phyloP scores from a whole-genome alignment of 2,329 filamentous ascomycete species.

The Aspergillus sp. region DNA sequence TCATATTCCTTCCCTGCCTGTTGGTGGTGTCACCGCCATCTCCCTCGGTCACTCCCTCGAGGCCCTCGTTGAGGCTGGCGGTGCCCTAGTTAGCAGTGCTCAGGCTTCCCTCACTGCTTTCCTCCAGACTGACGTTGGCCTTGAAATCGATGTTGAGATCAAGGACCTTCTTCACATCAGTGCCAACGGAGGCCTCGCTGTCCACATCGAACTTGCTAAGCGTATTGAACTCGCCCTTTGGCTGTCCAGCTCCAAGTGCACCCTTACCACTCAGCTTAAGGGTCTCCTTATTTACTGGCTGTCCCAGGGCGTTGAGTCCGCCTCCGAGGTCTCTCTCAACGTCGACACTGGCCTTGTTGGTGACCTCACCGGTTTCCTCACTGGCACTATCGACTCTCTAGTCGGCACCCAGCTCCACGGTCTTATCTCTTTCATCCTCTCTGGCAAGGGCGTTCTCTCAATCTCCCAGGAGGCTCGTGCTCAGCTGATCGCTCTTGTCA shows the following conservation, averaged over 20 bases:
- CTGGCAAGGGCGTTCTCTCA: constrained; percentile 32
- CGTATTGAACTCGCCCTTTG: constrained; percentile 33
- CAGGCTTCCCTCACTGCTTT: constrained; percentile 33
- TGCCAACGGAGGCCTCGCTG: constrained; percentile 30
- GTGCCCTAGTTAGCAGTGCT: constrained; percentile 27
- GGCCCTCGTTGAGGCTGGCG: constrained; percentile 29
- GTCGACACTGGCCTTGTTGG: constrained; percentile 27
- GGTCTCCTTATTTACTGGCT: constrained; percentile 38
- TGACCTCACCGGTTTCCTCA: constrained; percentile 32
- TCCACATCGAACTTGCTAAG: constrained; percentile 26
- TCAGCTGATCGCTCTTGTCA: constrained; percentile 37
- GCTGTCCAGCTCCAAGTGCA: constrained; percentile 32
- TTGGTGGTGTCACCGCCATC: constrained; percentile 29
- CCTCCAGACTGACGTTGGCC: constrained; percentile 30
- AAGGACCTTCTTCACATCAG: constrained; percentile 28
- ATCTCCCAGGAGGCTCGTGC: constrained; percentile 34
- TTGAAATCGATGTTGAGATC: constrained; percentile 28
- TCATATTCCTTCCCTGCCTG: constrained; percentile 27
- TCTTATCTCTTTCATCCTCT: constrained; percentile 30
- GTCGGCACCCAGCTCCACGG: constrained; percentile 34
- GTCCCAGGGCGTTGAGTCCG: constrained; percentile 27
- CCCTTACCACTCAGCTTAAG: constrained; percentile 38
- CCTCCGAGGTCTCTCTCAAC: constrained; percentile 27
- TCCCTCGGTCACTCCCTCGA: constrained; percentile 35
- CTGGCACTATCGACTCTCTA: constrained; percentile 24